phyloP scores from a whole-genome alignment of 2,329 filamentous ascomycete genomes.

The Xylaria digitata region DNA sequence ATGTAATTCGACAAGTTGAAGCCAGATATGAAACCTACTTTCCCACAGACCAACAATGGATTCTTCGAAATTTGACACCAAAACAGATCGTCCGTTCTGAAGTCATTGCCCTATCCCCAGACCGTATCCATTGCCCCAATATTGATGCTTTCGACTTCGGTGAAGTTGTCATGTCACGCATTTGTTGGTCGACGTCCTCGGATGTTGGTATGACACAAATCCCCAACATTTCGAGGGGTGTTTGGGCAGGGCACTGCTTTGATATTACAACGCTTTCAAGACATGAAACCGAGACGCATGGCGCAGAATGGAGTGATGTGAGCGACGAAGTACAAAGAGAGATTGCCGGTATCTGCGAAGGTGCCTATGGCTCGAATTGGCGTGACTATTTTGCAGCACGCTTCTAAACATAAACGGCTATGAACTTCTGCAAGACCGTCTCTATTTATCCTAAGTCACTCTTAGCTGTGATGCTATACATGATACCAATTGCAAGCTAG shows the following conservation, averaged over 20 bases:
- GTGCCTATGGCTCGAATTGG: conserved; percentile 13
- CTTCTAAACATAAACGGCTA: too few relatives aligned
- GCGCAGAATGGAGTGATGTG: conserved; percentile 45
- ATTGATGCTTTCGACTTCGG: conserved; percentile 47
- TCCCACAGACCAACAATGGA: too few relatives aligned
- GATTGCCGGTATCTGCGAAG: conserved; percentile 35
- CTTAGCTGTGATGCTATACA: too few relatives aligned
- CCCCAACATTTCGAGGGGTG: conserved; percentile 40
- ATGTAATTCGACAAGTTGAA: too few relatives aligned
- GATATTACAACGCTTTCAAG: conserved; percentile 45
- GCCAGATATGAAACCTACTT: too few relatives aligned
- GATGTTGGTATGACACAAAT: conserved; percentile 13
- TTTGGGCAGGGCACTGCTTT: conserved; percentile 49
- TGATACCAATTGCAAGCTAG: too few relatives aligned
- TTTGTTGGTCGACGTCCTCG: conserved; percentile 27
- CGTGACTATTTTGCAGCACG: not conserved
- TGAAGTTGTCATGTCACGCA: conserved; percentile 47
- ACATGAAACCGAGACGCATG: conserved; percentile 32
- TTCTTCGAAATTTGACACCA: too few relatives aligned
- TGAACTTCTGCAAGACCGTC: too few relatives aligned
- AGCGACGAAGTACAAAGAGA: conserved; percentile 44
- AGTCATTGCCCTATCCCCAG: conserved; percentile 3
- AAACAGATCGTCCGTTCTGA: too few relatives aligned
- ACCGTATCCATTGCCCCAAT: conserved; percentile 46
- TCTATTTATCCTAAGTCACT: too few relatives aligned